Evolutionary conservation across 495 filamentous ascomycete genomes (phyloP), one percentile per base, ranked within the genome.

Genomic region (Talaromyces proteolyticus): DNA sequence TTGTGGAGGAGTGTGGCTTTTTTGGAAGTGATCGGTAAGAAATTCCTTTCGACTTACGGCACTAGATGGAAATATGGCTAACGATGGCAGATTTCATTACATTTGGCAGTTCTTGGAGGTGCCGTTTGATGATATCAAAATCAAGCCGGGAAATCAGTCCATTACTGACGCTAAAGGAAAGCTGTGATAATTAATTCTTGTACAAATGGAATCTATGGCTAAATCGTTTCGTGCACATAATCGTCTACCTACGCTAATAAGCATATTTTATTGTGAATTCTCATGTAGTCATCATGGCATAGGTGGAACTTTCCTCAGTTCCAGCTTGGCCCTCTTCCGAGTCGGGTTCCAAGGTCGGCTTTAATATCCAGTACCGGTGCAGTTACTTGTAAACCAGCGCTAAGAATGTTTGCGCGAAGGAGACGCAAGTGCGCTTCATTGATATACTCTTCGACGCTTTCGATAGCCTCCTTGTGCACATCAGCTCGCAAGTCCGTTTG

Each of bases 11-110:
- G 67, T 25, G 36, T 25, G 82, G 84, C 3, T 89, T 89, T 61
- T 91, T 90, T 63, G 87, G 87, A 2, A 88, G 85, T 64, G 87
- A 89, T 66, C 71, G 86, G 68, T 88, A 66, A 38, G 65, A 59
- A 46, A 57, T 48, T 55, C 62, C 62, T n/a, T 47, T 1, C 10
- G 25, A 36, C 4, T 4, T 21, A 44, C 16, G 23, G 16, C 7
- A 5, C 2, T 44, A 34, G 12, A 8, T 17, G 19, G 26, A 47
- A 14, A 17, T 6, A 6, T 16, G 10, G 1, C 29, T 47, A 38
- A 23, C 23, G 29, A 10, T 39, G 34, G 5, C 21, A 23, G 40
- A n/a, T 25, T 69, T 43, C 64, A 67, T 47, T 69, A 56, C 42
- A 70, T 72, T 64, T 72, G 67, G 67, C 49, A 62, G 49, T 72